Percentiles rank a stretch among this genome's conserved stretches.
phyloP scores from a whole-genome alignment of 202 grass and related monocot species.

The Eragrostis tef region DNA sequence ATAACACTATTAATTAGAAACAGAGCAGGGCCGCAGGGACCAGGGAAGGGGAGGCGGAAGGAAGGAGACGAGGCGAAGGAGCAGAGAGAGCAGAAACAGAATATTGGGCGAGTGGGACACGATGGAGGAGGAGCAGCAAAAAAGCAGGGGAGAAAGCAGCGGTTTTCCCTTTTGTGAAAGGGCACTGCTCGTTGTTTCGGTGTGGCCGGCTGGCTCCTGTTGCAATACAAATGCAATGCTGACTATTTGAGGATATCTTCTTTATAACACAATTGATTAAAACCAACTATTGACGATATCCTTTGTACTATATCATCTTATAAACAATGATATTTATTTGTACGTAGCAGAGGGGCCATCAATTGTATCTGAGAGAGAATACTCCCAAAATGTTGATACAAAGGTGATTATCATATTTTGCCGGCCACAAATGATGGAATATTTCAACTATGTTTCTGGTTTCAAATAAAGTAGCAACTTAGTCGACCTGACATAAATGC shows the following conservation, averaged over 20 bases:
- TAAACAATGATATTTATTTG: neutral
- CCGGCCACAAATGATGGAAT: neutral
- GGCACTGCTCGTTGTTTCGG: neutral
- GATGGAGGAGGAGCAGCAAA: neutral
- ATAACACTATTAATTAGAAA: neutral
- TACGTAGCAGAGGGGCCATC: neutral
- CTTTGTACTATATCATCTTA: neutral
- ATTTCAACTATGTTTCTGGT: neutral
- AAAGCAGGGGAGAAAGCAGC: constrained; percentile 39
- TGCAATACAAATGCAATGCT: neutral
- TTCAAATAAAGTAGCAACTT: neutral
- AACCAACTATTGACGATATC: neutral
- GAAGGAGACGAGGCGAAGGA: constrained; percentile 34
- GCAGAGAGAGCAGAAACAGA: neutral
- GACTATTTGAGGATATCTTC: neutral
- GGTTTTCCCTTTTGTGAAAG: constrained; percentile 41
- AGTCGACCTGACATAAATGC: neutral
- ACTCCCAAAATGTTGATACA: no score
- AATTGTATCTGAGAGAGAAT: neutral
- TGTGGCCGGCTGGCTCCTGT: constrained; percentile 12
- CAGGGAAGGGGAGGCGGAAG: constrained; percentile 9
- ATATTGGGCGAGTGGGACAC: constrained; percentile 30
- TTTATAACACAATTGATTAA: neutral
- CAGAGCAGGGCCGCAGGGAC: neutral
- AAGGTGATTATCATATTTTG: neutral